These are phyloP conservation scores for Anisodus acutangulus DNA, from an alignment of 257 asterid species.

Conservation along the genomic window DNA sequence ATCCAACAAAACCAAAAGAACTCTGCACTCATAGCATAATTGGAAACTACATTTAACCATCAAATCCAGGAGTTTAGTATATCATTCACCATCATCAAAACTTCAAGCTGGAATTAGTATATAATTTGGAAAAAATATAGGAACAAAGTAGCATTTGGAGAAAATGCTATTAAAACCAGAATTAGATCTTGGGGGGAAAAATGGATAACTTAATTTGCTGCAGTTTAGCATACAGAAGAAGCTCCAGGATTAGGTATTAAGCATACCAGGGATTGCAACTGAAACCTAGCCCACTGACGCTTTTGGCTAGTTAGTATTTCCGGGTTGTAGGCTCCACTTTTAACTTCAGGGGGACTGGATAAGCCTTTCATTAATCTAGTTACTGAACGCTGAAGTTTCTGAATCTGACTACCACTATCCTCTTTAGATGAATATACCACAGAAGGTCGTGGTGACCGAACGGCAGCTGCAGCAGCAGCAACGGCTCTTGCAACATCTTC, in stretches of 20 bases:
- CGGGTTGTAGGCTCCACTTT: slow-evolving; percentile 82
- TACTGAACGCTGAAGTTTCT: slow-evolving; percentile 81
- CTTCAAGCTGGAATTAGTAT: slow-evolving; percentile 10
- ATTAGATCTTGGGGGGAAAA: not conserved
- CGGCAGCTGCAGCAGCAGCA: slow-evolving; percentile 94
- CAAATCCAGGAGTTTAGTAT: not conserved
- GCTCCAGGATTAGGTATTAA: slow-evolving; percentile 23
- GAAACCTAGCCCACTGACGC: slow-evolving; percentile 99
- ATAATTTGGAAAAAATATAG: not conserved
- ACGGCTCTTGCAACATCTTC: slow-evolving; percentile 98
- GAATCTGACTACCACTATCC: slow-evolving; percentile 77
- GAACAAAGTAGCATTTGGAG: not conserved
- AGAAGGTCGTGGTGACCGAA: slow-evolving; percentile 84
- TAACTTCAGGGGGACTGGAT: slow-evolving; percentile 79
- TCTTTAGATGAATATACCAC: slow-evolving; percentile 88
- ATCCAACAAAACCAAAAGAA: slow-evolving; percentile 43
- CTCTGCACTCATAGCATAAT: not conserved
- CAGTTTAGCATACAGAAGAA: not conserved
- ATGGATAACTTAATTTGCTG: not conserved
- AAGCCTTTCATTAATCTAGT: slow-evolving; percentile 85
- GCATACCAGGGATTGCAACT: slow-evolving; percentile 86
- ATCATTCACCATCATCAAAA: slow-evolving; percentile 19
- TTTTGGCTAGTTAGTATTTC: slow-evolving; percentile 95
- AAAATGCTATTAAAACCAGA: slow-evolving; percentile 18
- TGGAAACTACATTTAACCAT: not conserved